Percentiles rank a stretch among this genome's conserved stretches.
phyloP scores from a whole-genome alignment of 1,139 yeast genomes.

The Sugiyamaella neomexicana region DNA sequence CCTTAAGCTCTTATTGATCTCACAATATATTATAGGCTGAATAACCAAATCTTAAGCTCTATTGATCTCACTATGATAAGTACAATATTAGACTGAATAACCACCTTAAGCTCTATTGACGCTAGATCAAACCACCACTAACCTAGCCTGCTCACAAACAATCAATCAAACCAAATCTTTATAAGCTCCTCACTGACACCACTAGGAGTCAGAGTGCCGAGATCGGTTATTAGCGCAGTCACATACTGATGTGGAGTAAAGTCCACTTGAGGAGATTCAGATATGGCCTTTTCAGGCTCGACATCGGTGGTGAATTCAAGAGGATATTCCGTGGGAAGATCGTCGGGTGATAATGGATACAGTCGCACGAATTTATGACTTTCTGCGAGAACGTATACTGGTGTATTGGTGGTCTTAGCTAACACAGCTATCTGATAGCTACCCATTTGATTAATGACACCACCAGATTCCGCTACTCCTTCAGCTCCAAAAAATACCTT shows the following conservation, averaged over 20 bases:
- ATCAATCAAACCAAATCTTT: constrained; percentile 92
- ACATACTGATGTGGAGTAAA: constrained; percentile 95
- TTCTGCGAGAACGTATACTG: constrained; percentile 92
- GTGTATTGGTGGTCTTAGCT: constrained; percentile 87
- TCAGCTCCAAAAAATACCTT: constrained; percentile 97
- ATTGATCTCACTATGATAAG: no score
- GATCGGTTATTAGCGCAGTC: constrained; percentile 92
- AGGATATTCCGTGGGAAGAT: constrained; percentile 64
- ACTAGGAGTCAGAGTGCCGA: constrained; percentile 94
- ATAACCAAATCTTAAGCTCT: no score
- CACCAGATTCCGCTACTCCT: constrained; percentile 99
- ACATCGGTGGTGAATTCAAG: constrained; percentile 40
- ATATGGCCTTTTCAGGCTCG: constrained; percentile 29
- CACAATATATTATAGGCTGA: no score
- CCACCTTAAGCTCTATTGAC: no score
- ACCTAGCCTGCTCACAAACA: no score
- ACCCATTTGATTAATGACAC: constrained; percentile 94
- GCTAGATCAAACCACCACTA: no score
- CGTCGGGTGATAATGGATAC: constrained; percentile 92
- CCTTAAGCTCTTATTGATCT: no score
- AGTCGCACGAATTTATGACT: constrained; percentile 93
- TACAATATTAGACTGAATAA: no score
- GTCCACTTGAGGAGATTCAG: constrained; percentile 60
- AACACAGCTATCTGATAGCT: constrained; percentile 92
- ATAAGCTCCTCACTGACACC: constrained; percentile 97